Conservation (phyloP, 1,284 basidiomycete species). For the Sphagnurus paluster region DNA sequence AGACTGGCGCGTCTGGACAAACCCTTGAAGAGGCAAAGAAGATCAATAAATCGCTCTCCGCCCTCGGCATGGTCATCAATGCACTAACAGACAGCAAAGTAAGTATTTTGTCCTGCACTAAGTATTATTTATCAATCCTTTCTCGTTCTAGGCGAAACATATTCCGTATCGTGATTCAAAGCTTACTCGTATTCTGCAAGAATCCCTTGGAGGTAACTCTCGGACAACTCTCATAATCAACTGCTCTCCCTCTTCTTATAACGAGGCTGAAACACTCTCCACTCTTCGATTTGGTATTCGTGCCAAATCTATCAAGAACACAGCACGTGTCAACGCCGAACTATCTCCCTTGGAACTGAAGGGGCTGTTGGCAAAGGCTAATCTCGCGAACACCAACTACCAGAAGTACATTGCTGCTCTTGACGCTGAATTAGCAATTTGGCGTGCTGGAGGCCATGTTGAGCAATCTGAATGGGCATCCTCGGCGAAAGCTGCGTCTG, state of each 20-base stretch:
- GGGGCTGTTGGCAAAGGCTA: slow-evolving; percentile 86
- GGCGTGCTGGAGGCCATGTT: slow-evolving; percentile 88
- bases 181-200: slow-evolving; percentile 98
- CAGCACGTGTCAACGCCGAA: slow-evolving; percentile 97
- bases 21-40: slow-evolving; percentile 99
- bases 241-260: slow-evolving; percentile 96
- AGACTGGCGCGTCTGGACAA: slow-evolving; percentile 98
- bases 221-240: slow-evolving; percentile 99
- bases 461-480: slow-evolving; percentile 85
- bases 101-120: slow-evolving; percentile 20
- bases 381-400: slow-evolving; percentile 81
- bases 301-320: slow-evolving; percentile 99
- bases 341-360: slow-evolving; percentile 97
- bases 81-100: slow-evolving; percentile 96
- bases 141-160: slow-evolving; percentile 77
- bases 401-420: slow-evolving; percentile 88
- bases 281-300: slow-evolving; percentile 98
- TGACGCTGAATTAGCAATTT: slow-evolving; percentile 89
- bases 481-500: slow-evolving; percentile 55
- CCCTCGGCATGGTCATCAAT: slow-evolving; percentile 99
- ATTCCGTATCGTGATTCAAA: slow-evolving; percentile 99
- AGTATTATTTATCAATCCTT: background rate
- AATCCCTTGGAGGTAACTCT: slow-evolving; percentile 98
- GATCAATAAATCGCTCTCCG: slow-evolving; percentile 98
- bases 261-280: slow-evolving; percentile 95